A percentile compares a stretch with the other conserved stretches of the same genome.
Conservation (phyloP, 495 filamentous ascomycete genomes). For the Xylaria scruposa region DNA sequence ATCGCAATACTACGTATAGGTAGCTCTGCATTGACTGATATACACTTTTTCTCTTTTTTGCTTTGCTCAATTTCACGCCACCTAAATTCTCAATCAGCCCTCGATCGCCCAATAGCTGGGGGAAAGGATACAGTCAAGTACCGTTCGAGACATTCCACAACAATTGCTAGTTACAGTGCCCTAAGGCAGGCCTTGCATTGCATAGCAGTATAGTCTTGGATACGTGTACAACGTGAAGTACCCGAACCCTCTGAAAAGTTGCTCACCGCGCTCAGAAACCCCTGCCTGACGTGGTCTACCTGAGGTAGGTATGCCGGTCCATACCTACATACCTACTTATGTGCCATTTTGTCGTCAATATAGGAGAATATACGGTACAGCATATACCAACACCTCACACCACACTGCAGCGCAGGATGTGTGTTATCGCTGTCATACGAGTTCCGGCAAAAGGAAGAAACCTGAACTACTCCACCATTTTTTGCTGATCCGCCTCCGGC, state of each 20-base stretch:
- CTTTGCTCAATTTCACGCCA: constrained; percentile 8
- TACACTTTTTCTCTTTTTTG: constrained; percentile 1
- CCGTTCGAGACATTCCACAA: constrained; percentile 7
- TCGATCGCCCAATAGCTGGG: not conserved
- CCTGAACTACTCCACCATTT: constrained; percentile 20
- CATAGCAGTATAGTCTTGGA: constrained; percentile 15
- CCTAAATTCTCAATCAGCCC: not conserved
- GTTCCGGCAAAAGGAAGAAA: constrained; percentile 10
- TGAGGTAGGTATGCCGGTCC: not conserved
- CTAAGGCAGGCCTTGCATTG: constrained; percentile 23
- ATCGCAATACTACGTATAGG: too few relatives aligned
- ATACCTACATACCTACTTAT: too few relatives aligned
- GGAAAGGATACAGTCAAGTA: constrained; percentile 2
- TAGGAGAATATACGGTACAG: not conserved
- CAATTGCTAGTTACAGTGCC: not conserved
- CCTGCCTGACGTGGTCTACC: constrained; percentile 17
- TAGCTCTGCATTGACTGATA: not conserved
- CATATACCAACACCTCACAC: not conserved
- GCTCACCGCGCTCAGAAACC: constrained; percentile 22
- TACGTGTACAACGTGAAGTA: constrained; percentile 27
- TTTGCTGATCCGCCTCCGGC: constrained; percentile 18
- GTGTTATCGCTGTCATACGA: constrained; percentile 12
- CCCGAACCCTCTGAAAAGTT: constrained; percentile 17
- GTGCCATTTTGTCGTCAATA: not conserved
- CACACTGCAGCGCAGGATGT: constrained; percentile 3